A percentile compares a stretch with the other conserved stretches of the same genome.
These are phyloP conservation scores for Pythium dissotocum DNA, from an alignment of 352 stramenopile genomes.

Conservation along the genomic window DNA sequence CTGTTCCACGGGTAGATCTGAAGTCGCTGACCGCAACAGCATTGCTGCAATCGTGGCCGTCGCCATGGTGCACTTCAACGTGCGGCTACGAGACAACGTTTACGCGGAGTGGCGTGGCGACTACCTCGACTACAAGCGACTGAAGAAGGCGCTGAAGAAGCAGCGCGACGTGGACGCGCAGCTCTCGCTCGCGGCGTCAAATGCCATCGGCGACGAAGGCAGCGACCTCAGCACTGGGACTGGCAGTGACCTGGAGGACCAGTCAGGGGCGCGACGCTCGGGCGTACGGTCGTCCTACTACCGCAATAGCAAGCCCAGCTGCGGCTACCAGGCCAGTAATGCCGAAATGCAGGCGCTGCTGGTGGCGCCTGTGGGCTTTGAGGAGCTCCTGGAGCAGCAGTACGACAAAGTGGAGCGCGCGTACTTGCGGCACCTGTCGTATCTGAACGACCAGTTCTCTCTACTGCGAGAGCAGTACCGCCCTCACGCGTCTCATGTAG, in stretches of 20 bases:
- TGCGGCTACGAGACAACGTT: conserved; percentile 79
- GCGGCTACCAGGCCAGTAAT: conserved; percentile 16
- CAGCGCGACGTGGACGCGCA: conserved; percentile 48
- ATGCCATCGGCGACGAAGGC: conserved; percentile 5
- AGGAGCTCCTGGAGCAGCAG: conserved; percentile 77
- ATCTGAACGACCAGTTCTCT: conserved; percentile 85
- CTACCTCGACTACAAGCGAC: conserved; percentile 89
- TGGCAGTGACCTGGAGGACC: conserved; percentile 7
- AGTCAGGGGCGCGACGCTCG: neutral
- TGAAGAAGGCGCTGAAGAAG: conserved; percentile 84
- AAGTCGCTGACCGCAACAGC: neutral
- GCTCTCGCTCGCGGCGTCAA: conserved; percentile 19
- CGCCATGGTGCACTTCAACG: conserved; percentile 77
- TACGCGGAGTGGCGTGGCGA: conserved; percentile 87
- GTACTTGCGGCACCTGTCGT: conserved; percentile 82
- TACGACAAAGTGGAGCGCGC: conserved; percentile 92
- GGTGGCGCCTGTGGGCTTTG: conserved; percentile 60
- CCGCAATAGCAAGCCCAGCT: neutral
- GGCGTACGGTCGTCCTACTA: neutral
- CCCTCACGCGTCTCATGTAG: conserved; percentile 48
- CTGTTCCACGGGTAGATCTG: neutral
- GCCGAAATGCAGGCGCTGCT: conserved; percentile 37
- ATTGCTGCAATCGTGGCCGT: neutral
- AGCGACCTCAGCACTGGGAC: conserved; percentile 11
- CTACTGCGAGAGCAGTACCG: conserved; percentile 77